A percentile compares a stretch with the other conserved stretches of the same genome.
These are phyloP conservation scores for Nemania bipapillata DNA, from an alignment of 2,329 filamentous ascomycete species.

Conservation along the genomic window DNA sequence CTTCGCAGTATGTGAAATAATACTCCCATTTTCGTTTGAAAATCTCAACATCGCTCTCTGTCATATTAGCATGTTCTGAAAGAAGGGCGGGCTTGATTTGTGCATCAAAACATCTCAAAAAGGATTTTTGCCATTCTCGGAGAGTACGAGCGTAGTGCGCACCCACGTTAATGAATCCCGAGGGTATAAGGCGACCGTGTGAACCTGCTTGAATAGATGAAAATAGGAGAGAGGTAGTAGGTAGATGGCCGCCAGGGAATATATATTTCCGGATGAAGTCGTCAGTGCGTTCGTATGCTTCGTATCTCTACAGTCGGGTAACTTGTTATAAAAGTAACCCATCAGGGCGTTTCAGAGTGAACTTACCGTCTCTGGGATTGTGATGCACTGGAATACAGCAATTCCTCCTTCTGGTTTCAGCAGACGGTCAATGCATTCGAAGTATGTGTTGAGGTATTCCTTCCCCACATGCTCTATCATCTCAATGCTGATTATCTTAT, in stretches of 20 bases:
- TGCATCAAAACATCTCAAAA: not conserved
- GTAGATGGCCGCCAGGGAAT: not conserved
- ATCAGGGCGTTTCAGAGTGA: no score
- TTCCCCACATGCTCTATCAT: not conserved
- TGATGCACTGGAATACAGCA: not conserved
- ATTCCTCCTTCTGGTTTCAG: not conserved
- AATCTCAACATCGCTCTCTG: not conserved
- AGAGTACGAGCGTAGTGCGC: not conserved
- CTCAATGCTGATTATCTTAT: not conserved
- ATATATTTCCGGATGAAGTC: not conserved
- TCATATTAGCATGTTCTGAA: not conserved
- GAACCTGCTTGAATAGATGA: not conserved
- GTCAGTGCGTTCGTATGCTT: not conserved
- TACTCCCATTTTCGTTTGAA: slow-evolving; percentile 5
- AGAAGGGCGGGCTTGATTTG: not conserved
- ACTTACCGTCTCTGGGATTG: not conserved
- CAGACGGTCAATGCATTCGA: not conserved
- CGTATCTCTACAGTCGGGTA: not conserved
- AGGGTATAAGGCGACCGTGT: not conserved
- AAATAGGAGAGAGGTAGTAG: not conserved
- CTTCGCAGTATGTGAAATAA: slow-evolving; percentile 1
- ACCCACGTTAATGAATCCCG: not conserved
- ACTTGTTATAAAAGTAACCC: no score
- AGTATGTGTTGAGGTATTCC: not conserved
- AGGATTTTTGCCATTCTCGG: not conserved